Evolutionary conservation across 768 basidiomycete genomes (phyloP).

Genomic region (Rhodotorula kratochvilovae): DNA sequence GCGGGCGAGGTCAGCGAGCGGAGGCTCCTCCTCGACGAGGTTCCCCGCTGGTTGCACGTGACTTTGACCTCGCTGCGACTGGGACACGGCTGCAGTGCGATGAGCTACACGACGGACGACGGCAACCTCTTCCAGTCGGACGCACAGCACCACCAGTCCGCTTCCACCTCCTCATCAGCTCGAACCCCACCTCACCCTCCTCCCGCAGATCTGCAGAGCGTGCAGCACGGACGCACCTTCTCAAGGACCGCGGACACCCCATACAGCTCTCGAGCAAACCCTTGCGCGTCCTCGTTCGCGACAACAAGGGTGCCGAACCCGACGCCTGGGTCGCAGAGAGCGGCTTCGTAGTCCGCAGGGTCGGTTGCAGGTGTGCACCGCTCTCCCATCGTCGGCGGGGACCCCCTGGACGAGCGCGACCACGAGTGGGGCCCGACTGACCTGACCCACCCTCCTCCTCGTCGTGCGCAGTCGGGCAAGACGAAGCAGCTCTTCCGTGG

Average conservation of each 20-base stretch:
- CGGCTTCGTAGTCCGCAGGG: constrained; percentile 64
- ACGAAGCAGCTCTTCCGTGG: constrained; percentile 70
- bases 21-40: no score
- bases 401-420: no score
- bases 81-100: neutral
- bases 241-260: constrained; percentile 69
- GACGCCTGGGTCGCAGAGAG: constrained; percentile 86
- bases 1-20: no score
- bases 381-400: neutral
- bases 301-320: constrained; percentile 49
- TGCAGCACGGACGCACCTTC: constrained; percentile 61
- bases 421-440: no score
- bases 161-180: constrained; percentile 48
- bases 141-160: constrained; percentile 59
- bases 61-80: neutral
- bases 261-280: constrained; percentile 72
- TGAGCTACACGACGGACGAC: constrained; percentile 46
- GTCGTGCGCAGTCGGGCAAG: constrained; percentile 63
- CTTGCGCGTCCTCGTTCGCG: constrained; percentile 56
- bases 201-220: constrained; percentile 55
- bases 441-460: neutral
- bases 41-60: no score
- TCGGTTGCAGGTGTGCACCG: constrained; percentile 65
- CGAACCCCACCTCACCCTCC: neutral
- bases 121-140: constrained; percentile 67